Percentiles rank a stretch among this genome's conserved stretches.
Conservation (phyloP, 768 basidiomycete species). For the Boletus rubroflammeus region DNA sequence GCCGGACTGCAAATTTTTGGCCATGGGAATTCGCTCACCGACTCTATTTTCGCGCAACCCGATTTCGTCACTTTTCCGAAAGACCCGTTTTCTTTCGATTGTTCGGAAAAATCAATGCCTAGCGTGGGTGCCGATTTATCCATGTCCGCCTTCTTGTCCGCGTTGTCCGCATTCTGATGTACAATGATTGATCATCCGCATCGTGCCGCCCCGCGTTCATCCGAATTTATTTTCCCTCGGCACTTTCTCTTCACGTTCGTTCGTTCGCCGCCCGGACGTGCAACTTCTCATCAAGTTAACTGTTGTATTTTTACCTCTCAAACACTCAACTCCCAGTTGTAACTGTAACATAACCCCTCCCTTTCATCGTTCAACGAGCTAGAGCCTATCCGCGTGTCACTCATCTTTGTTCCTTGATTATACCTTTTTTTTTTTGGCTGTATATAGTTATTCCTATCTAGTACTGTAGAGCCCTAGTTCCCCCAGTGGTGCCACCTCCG, state of each 20-base stretch:
- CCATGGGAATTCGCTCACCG: constrained; percentile 10
- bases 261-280: constrained; percentile 3
- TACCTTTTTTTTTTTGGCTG: constrained; percentile 10
- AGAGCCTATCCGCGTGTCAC: constrained; percentile 9
- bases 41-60: constrained; percentile 16
- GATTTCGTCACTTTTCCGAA: constrained; percentile 25
- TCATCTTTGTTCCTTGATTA: constrained; percentile 14
- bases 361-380: not conserved
- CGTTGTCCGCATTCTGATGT: constrained; percentile 29
- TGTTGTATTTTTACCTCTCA: constrained; percentile 28
- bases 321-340: constrained; percentile 19
- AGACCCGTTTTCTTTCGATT: constrained; percentile 24
- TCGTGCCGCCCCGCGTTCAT: constrained; percentile 3
- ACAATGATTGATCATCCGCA: not conserved
- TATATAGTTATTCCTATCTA: constrained; percentile 34
- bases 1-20: constrained; percentile 19
- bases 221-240: constrained; percentile 3
- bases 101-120: constrained; percentile 21
- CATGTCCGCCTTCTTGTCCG: constrained; percentile 33
- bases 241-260: constrained; percentile 1
- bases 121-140: constrained; percentile 26
- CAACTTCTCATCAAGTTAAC: constrained; percentile 7
- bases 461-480: constrained; percentile 12
- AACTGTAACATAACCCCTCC: constrained; percentile 20
- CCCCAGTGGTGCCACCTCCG: not conserved